These are phyloP conservation scores for Ogataea ramenticola DNA, from an alignment of 805 yeast species.

Conservation along the genomic window DNA sequence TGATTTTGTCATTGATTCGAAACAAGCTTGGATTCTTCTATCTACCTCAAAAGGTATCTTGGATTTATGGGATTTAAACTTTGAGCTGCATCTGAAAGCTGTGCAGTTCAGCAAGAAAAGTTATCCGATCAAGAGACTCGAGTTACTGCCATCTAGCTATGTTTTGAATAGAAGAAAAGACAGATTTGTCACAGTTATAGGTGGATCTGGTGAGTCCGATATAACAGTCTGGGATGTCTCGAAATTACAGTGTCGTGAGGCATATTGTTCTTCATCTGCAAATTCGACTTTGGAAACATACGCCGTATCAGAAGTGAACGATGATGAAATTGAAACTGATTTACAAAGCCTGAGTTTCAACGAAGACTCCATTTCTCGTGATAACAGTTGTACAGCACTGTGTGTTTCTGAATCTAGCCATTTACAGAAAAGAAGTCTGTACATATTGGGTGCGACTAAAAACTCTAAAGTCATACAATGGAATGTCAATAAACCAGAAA, in stretches of 20 bases:
- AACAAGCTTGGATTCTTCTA: slow-evolving; percentile 53
- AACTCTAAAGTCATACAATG: slow-evolving; percentile 26
- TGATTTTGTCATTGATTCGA: slow-evolving; percentile 48
- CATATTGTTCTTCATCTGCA: slow-evolving; percentile 17
- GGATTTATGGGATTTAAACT: slow-evolving; percentile 77
- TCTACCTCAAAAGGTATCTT: slow-evolving; percentile 75
- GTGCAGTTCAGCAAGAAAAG: slow-evolving; percentile 44
- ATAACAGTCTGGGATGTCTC: slow-evolving; percentile 74
- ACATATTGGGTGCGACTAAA: slow-evolving; percentile 12
- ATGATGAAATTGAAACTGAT: background rate
- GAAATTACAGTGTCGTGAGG: slow-evolving; percentile 41
- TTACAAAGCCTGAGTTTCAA: background rate
- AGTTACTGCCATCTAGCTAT: slow-evolving; percentile 33
- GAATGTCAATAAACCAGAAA: slow-evolving; percentile 26
- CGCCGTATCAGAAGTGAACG: slow-evolving; percentile 3
- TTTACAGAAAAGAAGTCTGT: slow-evolving; percentile 2
- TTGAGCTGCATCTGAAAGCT: slow-evolving; percentile 49
- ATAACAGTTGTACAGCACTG: slow-evolving; percentile 20
- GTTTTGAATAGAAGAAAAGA: slow-evolving; percentile 27
- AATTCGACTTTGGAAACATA: slow-evolving; percentile 16
- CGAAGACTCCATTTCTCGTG: background rate
- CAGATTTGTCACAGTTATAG: slow-evolving; percentile 48
- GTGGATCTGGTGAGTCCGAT: slow-evolving; percentile 57
- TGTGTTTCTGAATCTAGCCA: slow-evolving; percentile 5
- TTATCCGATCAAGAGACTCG: slow-evolving; percentile 43